phyloP scores from a whole-genome alignment of 2,329 filamentous ascomycete species.

The Apiospora kogelbergensis region DNA sequence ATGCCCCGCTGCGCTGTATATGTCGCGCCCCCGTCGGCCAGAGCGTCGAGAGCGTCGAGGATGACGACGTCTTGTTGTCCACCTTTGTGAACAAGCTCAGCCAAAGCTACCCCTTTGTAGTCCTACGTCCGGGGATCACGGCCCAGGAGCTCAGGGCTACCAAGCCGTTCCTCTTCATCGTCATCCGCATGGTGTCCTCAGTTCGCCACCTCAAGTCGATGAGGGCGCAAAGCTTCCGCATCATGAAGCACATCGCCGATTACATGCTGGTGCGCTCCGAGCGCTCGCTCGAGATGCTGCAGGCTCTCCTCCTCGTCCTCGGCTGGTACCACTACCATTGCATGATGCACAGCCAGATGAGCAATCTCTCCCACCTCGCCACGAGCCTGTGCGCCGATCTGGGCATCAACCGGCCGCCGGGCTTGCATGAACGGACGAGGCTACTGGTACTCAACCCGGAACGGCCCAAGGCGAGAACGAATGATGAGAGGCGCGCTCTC shows the following conservation, averaged over 20 bases:
- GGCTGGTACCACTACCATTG: constrained; percentile 57
- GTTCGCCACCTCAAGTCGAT: constrained; percentile 47
- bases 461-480: constrained; percentile 39
- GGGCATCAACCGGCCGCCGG: constrained; percentile 42
- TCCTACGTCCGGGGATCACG: constrained; percentile 37
- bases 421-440: constrained; percentile 40
- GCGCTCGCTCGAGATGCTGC: constrained; percentile 49
- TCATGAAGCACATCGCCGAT: constrained; percentile 47
- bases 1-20: constrained; percentile 46
- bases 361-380: constrained; percentile 50
- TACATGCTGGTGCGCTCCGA: constrained; percentile 50
- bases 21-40: constrained; percentile 43
- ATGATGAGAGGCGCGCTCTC: constrained; percentile 53
- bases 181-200: constrained; percentile 51
- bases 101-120: constrained; percentile 47
- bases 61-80: constrained; percentile 46
- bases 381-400: constrained; percentile 47
- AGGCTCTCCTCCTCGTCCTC: constrained; percentile 48
- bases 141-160: constrained; percentile 37
- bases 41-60: constrained; percentile 39
- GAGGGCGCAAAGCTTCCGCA: constrained; percentile 48
- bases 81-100: constrained; percentile 44
- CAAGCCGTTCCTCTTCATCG: constrained; percentile 48
- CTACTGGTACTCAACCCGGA: constrained; percentile 42
- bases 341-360: constrained; percentile 51